Conservation (phyloP, 2,329 filamentous ascomycete species). For the Fusarium mangiferae region DNA sequence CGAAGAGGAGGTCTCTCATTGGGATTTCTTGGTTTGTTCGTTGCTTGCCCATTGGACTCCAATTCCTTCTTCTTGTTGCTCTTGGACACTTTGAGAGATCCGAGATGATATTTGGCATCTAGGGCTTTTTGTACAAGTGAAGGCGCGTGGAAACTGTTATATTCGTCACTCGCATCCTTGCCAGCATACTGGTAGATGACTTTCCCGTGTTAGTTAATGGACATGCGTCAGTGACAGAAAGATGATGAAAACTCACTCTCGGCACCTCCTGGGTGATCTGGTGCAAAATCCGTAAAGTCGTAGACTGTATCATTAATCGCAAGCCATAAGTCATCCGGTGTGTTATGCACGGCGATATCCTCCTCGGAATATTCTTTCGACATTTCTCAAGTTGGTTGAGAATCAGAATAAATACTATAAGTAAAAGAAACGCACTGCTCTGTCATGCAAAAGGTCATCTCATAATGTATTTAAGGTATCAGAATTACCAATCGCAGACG, state of each 20-base stretch:
- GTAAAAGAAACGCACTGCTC: fast-evolving
- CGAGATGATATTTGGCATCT: neutral
- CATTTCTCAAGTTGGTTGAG: fast-evolving
- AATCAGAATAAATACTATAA: fast-evolving
- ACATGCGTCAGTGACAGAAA: fast-evolving
- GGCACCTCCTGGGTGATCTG: constrained; percentile 37
- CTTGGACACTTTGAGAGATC: neutral
- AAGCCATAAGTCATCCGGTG: constrained; percentile 67
- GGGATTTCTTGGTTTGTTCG: fast-evolving
- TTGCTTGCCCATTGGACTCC: fast-evolving
- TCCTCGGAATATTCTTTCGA: constrained; percentile 48
- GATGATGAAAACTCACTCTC: neutral
- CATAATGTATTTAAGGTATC: neutral
- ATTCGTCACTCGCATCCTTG: constrained; percentile 39
- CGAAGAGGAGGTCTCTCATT: neutral
- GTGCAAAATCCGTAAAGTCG: constrained; percentile 55
- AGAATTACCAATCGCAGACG: neutral
- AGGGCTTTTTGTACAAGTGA: constrained; percentile 37
- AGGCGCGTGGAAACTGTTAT: constrained; percentile 37
- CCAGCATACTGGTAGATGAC: constrained; percentile 43
- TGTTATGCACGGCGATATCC: constrained; percentile 59
- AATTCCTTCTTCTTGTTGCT: neutral
- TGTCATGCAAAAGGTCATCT: neutral
- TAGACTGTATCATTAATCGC: constrained; percentile 74
- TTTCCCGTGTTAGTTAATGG: neutral